Base-by-base conservation (phyloP, 192 early-diverging fungal genomes). In the Coemansia nantahalensis region DNA sequence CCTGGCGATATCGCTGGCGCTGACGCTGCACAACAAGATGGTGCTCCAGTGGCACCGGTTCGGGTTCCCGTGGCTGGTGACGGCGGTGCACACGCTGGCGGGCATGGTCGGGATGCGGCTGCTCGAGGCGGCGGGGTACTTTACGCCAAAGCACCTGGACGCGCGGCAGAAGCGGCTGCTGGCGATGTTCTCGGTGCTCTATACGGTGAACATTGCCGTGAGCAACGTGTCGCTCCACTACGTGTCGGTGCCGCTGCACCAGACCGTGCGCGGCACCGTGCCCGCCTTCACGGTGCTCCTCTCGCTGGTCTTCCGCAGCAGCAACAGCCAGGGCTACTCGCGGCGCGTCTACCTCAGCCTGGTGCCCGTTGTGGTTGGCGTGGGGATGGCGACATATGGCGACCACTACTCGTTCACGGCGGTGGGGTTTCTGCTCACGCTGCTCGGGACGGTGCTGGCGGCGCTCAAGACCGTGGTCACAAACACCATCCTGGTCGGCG, bases 161-260 rank as follows among this genome's bases (percentile, higher is more conserved):
- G 59, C 58, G 31, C 61, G 73, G 14, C 87, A 90, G 41, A 79
- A 70, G 46, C 73, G 80, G 65, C 57, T 84, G 31, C 81, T 94
- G 77, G 53, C 84, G 48, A 68, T 84, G 45, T 95, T 92, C 62
- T 92, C 90, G 11, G 68, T 89, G 22, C 82, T 95, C 2, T 95
- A 92, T 56, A 95, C 90, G 0, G 81, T 88, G 59, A 95, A 95
- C 54, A 93, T 95, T 61, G 90, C 88, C 21, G 83, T 89, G 6
- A 86, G 84, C 55, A 92, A 90, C 52, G 84, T 93, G 8, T 89
- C 88, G 38, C 51, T 92, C 76, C 82, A 88, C 79, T 80, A 86
- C 43, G 83, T 84, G n/a, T 55, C 62, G 3, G 56, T 70, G 21
- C 57, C 60, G 8, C 78, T 93, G 47, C 91, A 93, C 61, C 91